Evolutionary conservation across 1,284 basidiomycete genomes (phyloP).

Genomic region (Mrakiaceae sp.): DNA sequence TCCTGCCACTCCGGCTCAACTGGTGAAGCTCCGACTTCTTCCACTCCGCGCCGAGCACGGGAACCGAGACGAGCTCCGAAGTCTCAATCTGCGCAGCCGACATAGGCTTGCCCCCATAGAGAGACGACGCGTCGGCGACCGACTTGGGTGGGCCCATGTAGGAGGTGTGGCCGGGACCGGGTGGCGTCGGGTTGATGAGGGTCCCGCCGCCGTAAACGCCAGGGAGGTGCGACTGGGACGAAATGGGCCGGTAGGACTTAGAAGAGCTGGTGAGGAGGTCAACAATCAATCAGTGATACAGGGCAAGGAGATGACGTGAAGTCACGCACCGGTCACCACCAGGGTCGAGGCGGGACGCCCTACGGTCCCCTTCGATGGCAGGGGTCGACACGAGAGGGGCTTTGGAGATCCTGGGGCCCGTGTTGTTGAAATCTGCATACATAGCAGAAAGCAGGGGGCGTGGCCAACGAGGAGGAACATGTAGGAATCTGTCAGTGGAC

Average conservation of each 20-base stretch:
- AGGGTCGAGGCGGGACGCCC: background rate
- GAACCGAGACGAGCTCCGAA: conserved; percentile 15
- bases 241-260: conserved; percentile 5
- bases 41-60: conserved; percentile 17
- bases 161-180: background rate
- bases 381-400: conserved; percentile 1
- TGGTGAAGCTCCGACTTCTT: conserved; percentile 14
- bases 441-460: background rate
- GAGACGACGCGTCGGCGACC: background rate
- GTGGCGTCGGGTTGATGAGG: background rate
- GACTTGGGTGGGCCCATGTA: background rate
- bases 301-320: background rate
- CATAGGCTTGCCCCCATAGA: conserved; percentile 9
- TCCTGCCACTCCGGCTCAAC: conserved; percentile 1
- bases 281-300: background rate
- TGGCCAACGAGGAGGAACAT: background rate
- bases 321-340: background rate
- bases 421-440: conserved; percentile 16
- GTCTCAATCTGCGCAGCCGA: conserved; percentile 10
- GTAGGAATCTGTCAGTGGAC: no score
- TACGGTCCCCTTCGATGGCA: conserved; percentile 1
- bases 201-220: background rate
- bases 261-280: background rate
- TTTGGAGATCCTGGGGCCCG: conserved; percentile 10
- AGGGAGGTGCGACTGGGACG: background rate